Evolutionary conservation across 2,329 filamentous ascomycete genomes (phyloP).

Genomic region (Microsporum canis): DNA sequence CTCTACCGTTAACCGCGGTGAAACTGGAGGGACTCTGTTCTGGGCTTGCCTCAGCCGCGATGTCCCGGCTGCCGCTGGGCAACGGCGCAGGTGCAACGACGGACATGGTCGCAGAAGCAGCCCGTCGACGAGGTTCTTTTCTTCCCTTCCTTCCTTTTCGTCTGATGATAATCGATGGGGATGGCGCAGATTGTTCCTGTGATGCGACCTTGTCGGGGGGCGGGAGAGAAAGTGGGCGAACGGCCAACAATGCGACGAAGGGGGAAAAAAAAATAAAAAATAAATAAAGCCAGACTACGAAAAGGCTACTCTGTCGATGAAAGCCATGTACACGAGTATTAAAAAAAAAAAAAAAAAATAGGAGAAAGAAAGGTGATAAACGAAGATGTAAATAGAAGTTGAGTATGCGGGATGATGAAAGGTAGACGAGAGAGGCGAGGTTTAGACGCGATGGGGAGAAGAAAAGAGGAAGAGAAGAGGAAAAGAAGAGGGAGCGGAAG

Average conservation of each 20-base stretch:
- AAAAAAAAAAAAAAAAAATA: constrained; percentile 10
- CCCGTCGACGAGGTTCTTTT: background rate
- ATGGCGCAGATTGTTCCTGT: background rate
- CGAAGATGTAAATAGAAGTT: background rate
- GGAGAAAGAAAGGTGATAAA: constrained; percentile 9
- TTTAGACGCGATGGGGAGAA: background rate
- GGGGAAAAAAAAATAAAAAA: background rate
- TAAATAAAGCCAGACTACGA: background rate
- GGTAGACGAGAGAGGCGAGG: constrained; percentile 4
- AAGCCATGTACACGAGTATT: background rate
- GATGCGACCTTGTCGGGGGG: background rate
- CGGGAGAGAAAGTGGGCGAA: constrained; percentile 2
- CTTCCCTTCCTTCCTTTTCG: background rate
- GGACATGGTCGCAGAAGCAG: constrained; percentile 21
- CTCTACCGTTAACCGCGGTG: constrained; percentile 37
- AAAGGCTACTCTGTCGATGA: background rate
- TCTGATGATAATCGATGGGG: background rate
- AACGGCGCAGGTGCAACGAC: constrained; percentile 25
- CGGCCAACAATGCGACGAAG: background rate
- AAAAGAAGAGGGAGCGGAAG: background rate
- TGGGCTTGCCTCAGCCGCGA: constrained; percentile 20
- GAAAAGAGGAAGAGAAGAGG: background rate
- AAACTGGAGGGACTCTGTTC: constrained; percentile 36
- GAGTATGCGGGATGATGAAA: constrained; percentile 1
- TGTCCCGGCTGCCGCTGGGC: constrained; percentile 23